These are phyloP conservation scores for Pythium brassicae DNA, from an alignment of 352 stramenopile genomes.

Conservation along the genomic window DNA sequence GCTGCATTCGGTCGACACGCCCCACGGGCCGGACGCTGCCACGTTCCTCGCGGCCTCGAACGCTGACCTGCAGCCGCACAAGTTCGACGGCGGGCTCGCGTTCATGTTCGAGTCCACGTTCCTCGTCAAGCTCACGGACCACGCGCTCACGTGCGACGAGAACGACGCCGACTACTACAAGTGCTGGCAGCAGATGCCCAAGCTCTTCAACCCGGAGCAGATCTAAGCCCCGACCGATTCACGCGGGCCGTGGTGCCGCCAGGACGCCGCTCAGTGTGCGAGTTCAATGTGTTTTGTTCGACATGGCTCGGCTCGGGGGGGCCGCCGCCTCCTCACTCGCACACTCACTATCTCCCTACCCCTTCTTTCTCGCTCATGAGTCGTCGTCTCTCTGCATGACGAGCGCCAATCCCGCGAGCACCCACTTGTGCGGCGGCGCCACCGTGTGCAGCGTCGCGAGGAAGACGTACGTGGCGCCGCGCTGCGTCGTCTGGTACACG, in stretches of 20 bases:
- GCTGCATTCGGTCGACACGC: constrained; percentile 86
- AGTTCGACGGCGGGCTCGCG: constrained; percentile 91
- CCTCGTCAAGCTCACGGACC: constrained; percentile 87
- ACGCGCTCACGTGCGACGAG: constrained; percentile 83
- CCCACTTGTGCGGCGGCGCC: constrained; percentile 88
- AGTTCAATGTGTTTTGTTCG: too few species aligned
- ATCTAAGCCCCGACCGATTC: constrained; percentile 4
- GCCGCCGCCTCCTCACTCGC: too few species aligned
- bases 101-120: constrained; percentile 98
- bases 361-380: background rate
- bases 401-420: constrained; percentile 88
- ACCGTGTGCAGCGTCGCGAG: constrained; percentile 92
- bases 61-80: constrained; percentile 74
- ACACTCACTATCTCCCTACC: background rate
- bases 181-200: constrained; percentile 93
- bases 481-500: constrained; percentile 94
- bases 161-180: constrained; percentile 90
- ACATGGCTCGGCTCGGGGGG: too few species aligned
- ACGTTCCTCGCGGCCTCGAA: constrained; percentile 91
- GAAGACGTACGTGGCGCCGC: constrained; percentile 96
- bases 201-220: constrained; percentile 71
- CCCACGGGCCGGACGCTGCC: constrained; percentile 92
- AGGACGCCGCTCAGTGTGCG: too few species aligned
- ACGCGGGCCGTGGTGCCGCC: too few species aligned
- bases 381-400: constrained; percentile 88